Conservation (phyloP, 176 grass and related monocot species). For the Hsuehochloa calcarea region DNA sequence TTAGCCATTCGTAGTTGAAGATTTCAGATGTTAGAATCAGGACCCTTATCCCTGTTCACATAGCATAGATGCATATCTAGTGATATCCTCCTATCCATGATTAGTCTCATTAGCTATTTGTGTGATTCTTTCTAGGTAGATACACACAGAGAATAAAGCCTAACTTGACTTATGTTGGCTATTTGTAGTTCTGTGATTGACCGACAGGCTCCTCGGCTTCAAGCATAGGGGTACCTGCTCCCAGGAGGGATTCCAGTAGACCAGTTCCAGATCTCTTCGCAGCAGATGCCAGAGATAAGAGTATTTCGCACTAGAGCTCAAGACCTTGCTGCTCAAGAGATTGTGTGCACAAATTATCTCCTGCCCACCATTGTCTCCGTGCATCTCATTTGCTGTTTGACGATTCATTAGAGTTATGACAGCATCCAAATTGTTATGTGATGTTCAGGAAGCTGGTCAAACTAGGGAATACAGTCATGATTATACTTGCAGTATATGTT, state of each 20-base stretch:
- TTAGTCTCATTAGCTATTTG: not conserved
- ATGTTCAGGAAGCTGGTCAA: not conserved
- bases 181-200: conserved; percentile 20
- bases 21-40: conserved; percentile 1
- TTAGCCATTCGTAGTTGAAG: not conserved
- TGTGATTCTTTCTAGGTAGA: not conserved
- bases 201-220: not conserved
- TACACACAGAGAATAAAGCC: not conserved
- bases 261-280: conserved; percentile 1
- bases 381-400: not conserved
- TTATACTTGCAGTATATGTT: not conserved
- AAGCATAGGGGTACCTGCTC: not conserved
- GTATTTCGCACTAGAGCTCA: conserved; percentile 26
- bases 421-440: not conserved
- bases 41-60: not conserved
- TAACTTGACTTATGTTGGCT: not conserved
- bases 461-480: not conserved
- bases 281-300: conserved; percentile 1
- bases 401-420: not conserved
- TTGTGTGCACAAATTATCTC: not conserved
- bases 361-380: not conserved
- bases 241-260: conserved; percentile 1
- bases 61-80: not conserved
- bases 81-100: not conserved
- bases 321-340: not conserved